Conservation (phyloP, 371 early-diverging fungal species). For the Catenaria anguillulae region DNA sequence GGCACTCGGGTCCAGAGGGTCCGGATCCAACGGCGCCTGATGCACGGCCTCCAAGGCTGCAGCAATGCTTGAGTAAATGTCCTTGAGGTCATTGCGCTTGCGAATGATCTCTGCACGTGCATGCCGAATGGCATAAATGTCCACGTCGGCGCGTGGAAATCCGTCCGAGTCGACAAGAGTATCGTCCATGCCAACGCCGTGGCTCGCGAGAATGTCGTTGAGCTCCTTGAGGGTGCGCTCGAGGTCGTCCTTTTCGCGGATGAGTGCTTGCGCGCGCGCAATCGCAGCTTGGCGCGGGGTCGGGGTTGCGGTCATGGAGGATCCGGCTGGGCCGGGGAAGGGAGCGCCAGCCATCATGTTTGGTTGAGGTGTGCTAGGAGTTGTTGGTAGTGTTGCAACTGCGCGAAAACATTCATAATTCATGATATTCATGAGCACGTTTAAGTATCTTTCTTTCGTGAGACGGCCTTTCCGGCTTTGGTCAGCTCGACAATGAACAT, state of each 20-base stretch:
- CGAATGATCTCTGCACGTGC: conserved; percentile 47
- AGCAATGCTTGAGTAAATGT: background rate
- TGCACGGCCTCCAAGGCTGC: background rate
- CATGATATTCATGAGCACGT: too few species aligned
- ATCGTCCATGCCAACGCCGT: conserved; percentile 54
- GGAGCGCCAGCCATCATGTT: too few species aligned
- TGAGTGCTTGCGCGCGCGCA: background rate
- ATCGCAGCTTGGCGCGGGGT: background rate
- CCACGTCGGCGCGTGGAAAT: conserved; percentile 75
- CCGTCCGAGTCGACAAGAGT: conserved; percentile 59
- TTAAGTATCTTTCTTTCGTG: too few species aligned
- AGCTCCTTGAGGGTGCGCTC: background rate
- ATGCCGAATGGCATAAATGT: conserved; percentile 52
- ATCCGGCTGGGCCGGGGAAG: too few species aligned
- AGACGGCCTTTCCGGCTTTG: too few species aligned
- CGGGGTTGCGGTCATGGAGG: too few species aligned
- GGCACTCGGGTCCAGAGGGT: background rate
- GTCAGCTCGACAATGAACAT: too few species aligned
- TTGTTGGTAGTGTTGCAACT: too few species aligned
- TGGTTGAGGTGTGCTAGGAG: too few species aligned
- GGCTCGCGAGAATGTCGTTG: conserved; percentile 8
- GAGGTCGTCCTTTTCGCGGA: conserved; percentile 1
- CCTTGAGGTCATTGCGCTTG: conserved; percentile 12
- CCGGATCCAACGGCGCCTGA: background rate
- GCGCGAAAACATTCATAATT: too few species aligned